phyloP scores from a whole-genome alignment of 345 rosid species.

The Eucalyptus regnans region DNA sequence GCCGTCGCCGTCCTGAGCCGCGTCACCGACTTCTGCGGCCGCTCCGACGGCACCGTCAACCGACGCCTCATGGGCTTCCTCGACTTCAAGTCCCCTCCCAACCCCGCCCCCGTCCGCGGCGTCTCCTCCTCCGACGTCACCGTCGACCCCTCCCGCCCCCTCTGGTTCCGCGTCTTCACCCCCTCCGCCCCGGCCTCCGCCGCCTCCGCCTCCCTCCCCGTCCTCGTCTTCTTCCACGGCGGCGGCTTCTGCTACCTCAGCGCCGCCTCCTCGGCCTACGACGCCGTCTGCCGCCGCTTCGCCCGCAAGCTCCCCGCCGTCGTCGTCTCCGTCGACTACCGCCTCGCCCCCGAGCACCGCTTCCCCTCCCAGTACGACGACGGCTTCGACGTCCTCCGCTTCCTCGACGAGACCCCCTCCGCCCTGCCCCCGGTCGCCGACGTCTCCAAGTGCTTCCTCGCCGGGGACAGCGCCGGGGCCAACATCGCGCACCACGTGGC shows the following conservation, averaged over 20 bases:
- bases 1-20: slow-evolving; percentile 18
- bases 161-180: slow-evolving; percentile 69
- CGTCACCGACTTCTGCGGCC: slow-evolving; percentile 22
- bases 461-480: slow-evolving; percentile 83
- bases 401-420: slow-evolving; percentile 20
- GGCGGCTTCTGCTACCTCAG: slow-evolving; percentile 69
- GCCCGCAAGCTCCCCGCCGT: slow-evolving; percentile 39
- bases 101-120: slow-evolving; percentile 26
- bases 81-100: slow-evolving; percentile 32
- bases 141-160: slow-evolving; percentile 45
- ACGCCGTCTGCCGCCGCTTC: slow-evolving; percentile 53
- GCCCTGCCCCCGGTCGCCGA: slow-evolving; percentile 46
- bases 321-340: slow-evolving; percentile 69
- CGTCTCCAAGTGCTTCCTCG: slow-evolving; percentile 40
- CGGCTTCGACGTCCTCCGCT: slow-evolving; percentile 51
- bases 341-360: slow-evolving; percentile 61
- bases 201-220: slow-evolving; percentile 21
- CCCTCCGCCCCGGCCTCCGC: slow-evolving; percentile 23
- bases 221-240: slow-evolving; percentile 73
- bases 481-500: slow-evolving; percentile 76
- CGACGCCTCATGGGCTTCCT: slow-evolving; percentile 43
- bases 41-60: slow-evolving; percentile 51
- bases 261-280: slow-evolving; percentile 38
- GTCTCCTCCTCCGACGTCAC: slow-evolving; percentile 46
- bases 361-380: slow-evolving; percentile 76